Base-by-base conservation (phyloP, 1,139 yeast genomes). In the Diutina sp. region DNA sequence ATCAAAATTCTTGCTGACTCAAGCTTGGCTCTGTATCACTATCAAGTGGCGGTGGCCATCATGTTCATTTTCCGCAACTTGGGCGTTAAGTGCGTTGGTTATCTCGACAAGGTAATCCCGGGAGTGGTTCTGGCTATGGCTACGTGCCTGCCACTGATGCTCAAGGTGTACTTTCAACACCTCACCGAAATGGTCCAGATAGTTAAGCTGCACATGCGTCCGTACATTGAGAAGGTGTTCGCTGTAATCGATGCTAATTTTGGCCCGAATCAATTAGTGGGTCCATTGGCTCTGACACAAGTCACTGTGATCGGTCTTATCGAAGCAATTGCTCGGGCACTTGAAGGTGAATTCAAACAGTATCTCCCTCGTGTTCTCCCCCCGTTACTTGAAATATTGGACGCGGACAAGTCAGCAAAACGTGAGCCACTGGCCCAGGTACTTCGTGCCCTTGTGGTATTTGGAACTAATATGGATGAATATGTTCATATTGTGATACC, bases 331-430 rank as follows among this genome's bases (percentile, higher is more conserved):
- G 88, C 97, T 0, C 80, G 82, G 56, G 93, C 97, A 0, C 74
- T 93, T 57, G 96, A 90, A 60, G 95, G 96, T 2, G 99, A 93
- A 64, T 93, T 95, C 71, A 91, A 90, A 64, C 78, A 85, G 68
- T 86, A 86, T 66, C 74, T 95, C 59, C 89, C 97, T 0, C 84
- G 84, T 38, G 81, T 93, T 1, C 74, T 93, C 56, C 90, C 95
- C 0, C 72, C 89, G 55, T 76, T 93, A 66, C 72, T 93, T 55
- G 85, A 85, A 55, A 88, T 90, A 3, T 75, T 93, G 58, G 96
- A 89, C 57, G 84, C 83, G 57, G 98, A 91, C 61, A 83, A 79
- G 60, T 79, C 90, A 0, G 76, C 79, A 1, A 82, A 82, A 48
- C 74, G 82, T 52, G 80, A 80, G 44, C 83, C 93, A 0, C 83